Conservation (phyloP, 352 stramenopile genomes). For the Achlya hypogyna region DNA sequence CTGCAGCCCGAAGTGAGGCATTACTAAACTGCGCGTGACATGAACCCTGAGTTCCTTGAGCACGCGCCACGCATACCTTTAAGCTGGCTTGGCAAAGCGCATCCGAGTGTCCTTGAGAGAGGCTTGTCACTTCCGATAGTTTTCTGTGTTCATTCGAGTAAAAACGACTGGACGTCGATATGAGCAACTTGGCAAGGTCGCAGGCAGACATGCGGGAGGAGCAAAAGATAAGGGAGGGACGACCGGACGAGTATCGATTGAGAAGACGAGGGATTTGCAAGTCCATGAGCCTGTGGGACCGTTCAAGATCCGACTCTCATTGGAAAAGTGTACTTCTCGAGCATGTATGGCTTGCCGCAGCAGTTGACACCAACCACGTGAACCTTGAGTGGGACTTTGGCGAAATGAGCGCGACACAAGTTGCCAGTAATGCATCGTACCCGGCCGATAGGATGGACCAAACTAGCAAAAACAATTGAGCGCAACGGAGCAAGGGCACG, state of each 20-base stretch:
- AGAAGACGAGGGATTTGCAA: not conserved
- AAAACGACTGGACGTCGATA: not conserved
- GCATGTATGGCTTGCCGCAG: constrained; percentile 1
- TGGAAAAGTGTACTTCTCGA: constrained; percentile 7
- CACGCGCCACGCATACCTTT: too few species aligned
- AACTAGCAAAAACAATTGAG: not conserved
- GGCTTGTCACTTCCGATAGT: too few species aligned
- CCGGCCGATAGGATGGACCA: constrained; percentile 6
- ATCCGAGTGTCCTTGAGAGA: too few species aligned
- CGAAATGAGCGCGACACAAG: not conserved
- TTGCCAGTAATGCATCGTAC: not conserved
- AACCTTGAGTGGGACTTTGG: not conserved
- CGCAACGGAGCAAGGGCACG: not conserved
- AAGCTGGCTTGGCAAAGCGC: too few species aligned
- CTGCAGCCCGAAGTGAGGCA: not conserved
- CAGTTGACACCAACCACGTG: constrained; percentile 7
- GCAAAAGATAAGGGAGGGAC: constrained; percentile 13
- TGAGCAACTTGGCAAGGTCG: not conserved
- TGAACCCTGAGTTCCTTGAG: too few species aligned
- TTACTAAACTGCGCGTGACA: not conserved
- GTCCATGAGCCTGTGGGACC: not conserved
- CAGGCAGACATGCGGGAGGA: not conserved
- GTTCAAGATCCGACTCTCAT: not conserved
- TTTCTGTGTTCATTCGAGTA: too few species aligned
- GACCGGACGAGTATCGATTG: constrained; percentile 1